A percentile compares a stretch with the other conserved stretches of the same genome.
These are phyloP conservation scores for Paspalum vaginatum DNA, from an alignment of 176 grass and related monocot genomes.

Conservation along the genomic window DNA sequence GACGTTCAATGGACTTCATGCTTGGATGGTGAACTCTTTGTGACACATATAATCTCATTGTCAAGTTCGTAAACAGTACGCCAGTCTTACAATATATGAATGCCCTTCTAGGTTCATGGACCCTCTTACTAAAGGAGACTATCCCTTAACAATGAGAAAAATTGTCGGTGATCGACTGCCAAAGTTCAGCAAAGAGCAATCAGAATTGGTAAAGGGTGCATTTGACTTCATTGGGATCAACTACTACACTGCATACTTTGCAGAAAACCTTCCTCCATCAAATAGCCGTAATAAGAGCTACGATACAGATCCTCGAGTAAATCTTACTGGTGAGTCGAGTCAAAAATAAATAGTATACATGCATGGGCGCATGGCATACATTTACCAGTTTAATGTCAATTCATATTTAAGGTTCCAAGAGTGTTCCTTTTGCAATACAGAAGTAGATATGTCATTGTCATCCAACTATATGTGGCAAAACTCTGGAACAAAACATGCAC, in stretches of 20 bases:
- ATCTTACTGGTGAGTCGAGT: conserved; percentile 22
- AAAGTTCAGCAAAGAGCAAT: conserved; percentile 48
- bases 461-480: no score
- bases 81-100: not conserved
- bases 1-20: conserved; percentile 61
- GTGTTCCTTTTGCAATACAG: no score
- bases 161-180: conserved; percentile 53
- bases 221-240: conserved; percentile 72
- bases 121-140: conserved; percentile 49
- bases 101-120: conserved; percentile 50
- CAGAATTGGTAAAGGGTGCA: conserved; percentile 48
- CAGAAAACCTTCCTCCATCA: conserved; percentile 33
- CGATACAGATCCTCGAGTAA: conserved; percentile 36
- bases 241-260: conserved; percentile 57
- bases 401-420: no score
- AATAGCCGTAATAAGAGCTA: conserved; percentile 48
- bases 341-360: not conserved
- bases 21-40: conserved; percentile 62
- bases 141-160: conserved; percentile 48
- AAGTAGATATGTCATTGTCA: no score
- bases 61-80: not conserved
- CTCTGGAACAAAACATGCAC: no score
- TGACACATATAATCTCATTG: no score
- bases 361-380: no score
- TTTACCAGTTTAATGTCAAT: no score